phyloP scores from a whole-genome alignment of 106 monocot species.

The Apostasia ramifera region DNA sequence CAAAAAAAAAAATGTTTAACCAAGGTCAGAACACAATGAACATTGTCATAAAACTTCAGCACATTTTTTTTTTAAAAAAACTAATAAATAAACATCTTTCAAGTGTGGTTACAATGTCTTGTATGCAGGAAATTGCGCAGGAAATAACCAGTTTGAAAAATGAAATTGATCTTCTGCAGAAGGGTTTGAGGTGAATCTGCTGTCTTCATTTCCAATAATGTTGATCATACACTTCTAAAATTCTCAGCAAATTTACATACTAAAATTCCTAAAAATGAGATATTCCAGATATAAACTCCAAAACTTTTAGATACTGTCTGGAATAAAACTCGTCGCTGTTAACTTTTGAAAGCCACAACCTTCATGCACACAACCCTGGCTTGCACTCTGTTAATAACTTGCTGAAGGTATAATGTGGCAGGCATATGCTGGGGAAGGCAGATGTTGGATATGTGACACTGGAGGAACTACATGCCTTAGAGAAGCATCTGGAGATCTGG shows the following conservation, averaged over 20 bases:
- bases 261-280: background rate
- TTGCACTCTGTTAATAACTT: background rate
- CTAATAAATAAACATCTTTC: background rate
- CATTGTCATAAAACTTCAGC: background rate
- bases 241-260: background rate
- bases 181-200: slow-evolving; percentile 53
- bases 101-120: background rate
- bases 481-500: slow-evolving; percentile 68
- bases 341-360: background rate
- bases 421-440: slow-evolving; percentile 48
- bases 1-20: background rate
- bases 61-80: background rate
- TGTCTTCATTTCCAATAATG: background rate
- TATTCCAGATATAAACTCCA: no score
- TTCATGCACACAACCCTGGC: background rate
- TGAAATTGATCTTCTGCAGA: slow-evolving; percentile 61
- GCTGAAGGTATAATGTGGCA: slow-evolving; percentile 6
- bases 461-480: slow-evolving; percentile 51
- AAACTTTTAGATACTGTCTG: no score
- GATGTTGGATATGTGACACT: slow-evolving; percentile 46
- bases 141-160: slow-evolving; percentile 43
- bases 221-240: background rate
- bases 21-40: background rate
- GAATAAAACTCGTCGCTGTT: no score
- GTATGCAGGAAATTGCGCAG: slow-evolving; percentile 35